These are phyloP conservation scores for Penicillium rolfsii DNA, from an alignment of 2,329 filamentous ascomycete species.

Conservation along the genomic window DNA sequence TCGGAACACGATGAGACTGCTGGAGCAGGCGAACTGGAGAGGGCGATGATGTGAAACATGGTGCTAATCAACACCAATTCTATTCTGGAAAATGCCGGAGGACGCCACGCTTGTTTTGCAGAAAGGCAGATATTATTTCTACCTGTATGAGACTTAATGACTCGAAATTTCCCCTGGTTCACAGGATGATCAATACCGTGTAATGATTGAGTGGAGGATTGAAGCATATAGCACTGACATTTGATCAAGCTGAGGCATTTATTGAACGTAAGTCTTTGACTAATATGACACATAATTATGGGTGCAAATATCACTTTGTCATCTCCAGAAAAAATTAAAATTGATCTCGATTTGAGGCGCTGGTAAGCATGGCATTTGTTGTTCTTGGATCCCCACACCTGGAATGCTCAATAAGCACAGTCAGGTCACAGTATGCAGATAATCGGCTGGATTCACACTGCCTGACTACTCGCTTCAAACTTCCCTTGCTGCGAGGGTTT, in stretches of 20 bases:
- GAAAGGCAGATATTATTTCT: no score
- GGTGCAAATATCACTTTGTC: neutral
- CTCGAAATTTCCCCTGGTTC: neutral
- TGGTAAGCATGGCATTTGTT: neutral
- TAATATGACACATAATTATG: neutral
- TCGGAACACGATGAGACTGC: neutral
- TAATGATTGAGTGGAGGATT: neutral
- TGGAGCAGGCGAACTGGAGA: neutral
- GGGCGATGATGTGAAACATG: neutral
- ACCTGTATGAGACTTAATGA: neutral
- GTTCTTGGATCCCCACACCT: neutral
- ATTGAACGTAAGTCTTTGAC: neutral
- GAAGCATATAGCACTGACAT: neutral
- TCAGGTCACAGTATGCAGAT: no score
- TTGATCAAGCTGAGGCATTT: neutral
- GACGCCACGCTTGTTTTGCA: no score
- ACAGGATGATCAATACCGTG: neutral
- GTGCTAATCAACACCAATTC: neutral
- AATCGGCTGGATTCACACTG: no score
- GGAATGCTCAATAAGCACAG: neutral
- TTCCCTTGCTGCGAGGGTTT: no score
- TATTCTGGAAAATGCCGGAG: neutral
- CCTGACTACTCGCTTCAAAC: no score
- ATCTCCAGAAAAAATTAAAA: no score
- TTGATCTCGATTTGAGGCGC: neutral